phyloP scores from a whole-genome alignment of 208 protist species.

The Kentomonas sorsogonicus region DNA sequence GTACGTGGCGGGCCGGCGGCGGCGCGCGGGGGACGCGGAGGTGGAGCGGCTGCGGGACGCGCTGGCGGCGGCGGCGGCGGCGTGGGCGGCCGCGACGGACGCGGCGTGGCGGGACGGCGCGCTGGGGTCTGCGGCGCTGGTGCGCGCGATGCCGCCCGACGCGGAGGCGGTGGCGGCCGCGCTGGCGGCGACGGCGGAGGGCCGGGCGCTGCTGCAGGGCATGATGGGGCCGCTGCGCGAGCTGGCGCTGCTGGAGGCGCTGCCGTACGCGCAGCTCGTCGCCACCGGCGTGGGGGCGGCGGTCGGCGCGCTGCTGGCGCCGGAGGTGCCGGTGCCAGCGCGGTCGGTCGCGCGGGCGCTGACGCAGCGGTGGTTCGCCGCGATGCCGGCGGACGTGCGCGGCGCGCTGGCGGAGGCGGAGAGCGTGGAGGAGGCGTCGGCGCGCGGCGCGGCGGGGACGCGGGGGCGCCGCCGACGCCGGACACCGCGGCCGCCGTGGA shows the following conservation, averaged over 20 bases:
- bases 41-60: constrained; percentile 5
- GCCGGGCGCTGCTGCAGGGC: constrained; percentile 38
- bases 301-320: constrained; percentile 47
- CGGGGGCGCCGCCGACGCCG: constrained; percentile 18
- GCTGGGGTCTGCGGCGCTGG: constrained; percentile 47
- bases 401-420: constrained; percentile 26
- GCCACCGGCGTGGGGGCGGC: constrained; percentile 42
- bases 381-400: constrained; percentile 37
- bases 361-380: constrained; percentile 67
- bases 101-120: constrained; percentile 49
- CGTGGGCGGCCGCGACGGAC: constrained; percentile 30
- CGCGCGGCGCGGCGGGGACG: constrained; percentile 30
- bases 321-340: constrained; percentile 29
- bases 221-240: constrained; percentile 36
- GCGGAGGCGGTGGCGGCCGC: constrained; percentile 45
- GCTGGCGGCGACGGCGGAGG: constrained; percentile 53
- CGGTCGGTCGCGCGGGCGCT: constrained; percentile 51
- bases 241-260: constrained; percentile 29
- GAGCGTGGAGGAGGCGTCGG: constrained; percentile 43
- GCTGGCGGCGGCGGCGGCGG: constrained; percentile 48
- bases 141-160: constrained; percentile 25
- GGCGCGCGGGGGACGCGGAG: constrained; percentile 2
- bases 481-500: constrained; percentile 42
- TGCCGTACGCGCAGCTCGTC: constrained; percentile 60
- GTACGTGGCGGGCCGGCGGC: constrained; percentile 6